Percentiles rank a stretch among this genome's conserved stretches.
Evolutionary conservation across 257 asterid species (phyloP).

Genomic region (Nicotiana benthamiana): DNA sequence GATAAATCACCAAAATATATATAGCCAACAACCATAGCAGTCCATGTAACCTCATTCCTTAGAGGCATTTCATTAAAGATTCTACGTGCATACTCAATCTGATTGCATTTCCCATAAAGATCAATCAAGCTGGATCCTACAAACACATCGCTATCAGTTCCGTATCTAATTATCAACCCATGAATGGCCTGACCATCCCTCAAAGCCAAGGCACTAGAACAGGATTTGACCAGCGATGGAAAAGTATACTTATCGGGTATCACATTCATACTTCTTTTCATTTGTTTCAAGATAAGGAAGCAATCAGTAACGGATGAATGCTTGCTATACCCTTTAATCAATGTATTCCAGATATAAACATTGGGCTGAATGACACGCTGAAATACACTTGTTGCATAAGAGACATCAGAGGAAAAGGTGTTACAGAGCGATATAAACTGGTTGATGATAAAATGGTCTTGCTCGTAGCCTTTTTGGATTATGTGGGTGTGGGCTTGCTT

Average conservation of each 20-base stretch:
- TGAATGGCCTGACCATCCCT: constrained; percentile 57
- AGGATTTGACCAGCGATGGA: constrained; percentile 49
- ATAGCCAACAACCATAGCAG: constrained; percentile 57
- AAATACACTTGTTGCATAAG: constrained; percentile 44
- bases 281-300: constrained; percentile 31
- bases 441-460: constrained; percentile 44
- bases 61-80: constrained; percentile 47
- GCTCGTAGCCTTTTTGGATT: constrained; percentile 54
- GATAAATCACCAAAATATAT: constrained; percentile 31
- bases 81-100: constrained; percentile 45
- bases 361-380: constrained; percentile 41
- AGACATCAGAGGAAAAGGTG: constrained; percentile 20
- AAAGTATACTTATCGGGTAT: constrained; percentile 54
- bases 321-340: constrained; percentile 43
- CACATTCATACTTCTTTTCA: constrained; percentile 28
- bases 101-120: constrained; percentile 62
- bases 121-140: constrained; percentile 64
- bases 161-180: constrained; percentile 45
- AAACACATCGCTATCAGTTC: constrained; percentile 41
- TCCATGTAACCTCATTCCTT: constrained; percentile 64
- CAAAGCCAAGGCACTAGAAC: constrained; percentile 35
- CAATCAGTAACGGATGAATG: constrained; percentile 23
- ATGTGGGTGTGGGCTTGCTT: constrained; percentile 45
- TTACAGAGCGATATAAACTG: constrained; percentile 42
- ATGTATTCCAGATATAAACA: constrained; percentile 52